Conservation (phyloP, 1,139 yeast genomes). For the Candida pseudoviswanathii region DNA sequence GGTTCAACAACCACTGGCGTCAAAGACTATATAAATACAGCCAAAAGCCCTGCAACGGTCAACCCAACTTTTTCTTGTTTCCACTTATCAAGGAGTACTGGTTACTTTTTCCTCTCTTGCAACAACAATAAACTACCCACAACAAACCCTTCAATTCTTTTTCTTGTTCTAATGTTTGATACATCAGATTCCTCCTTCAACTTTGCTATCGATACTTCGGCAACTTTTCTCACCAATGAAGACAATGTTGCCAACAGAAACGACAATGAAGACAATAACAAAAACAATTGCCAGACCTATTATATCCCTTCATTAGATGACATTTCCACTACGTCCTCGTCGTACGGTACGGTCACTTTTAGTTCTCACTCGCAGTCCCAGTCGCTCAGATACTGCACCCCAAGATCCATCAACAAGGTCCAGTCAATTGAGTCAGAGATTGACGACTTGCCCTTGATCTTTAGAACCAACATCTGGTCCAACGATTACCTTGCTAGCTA, state of each 20-base stretch:
- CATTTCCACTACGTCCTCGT: slow-evolving; percentile 5
- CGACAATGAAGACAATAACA: not conserved
- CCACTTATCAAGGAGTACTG: not conserved
- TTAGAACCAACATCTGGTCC: slow-evolving; percentile 28
- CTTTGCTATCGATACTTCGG: not conserved
- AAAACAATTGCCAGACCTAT: slow-evolving; percentile 2
- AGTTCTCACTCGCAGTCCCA: not conserved
- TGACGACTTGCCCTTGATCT: slow-evolving; percentile 16
- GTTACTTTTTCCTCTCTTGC: not conserved
- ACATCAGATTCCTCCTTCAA: slow-evolving; percentile 1
- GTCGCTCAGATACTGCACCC: slow-evolving; percentile 16
- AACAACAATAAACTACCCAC: too few species aligned
- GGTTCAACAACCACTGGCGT: not conserved
- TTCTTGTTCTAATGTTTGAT: not conserved
- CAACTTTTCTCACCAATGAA: not conserved
- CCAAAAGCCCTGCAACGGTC: not conserved
- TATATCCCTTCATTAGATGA: slow-evolving; percentile 14
- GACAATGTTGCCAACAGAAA: not conserved
- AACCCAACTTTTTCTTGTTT: not conserved
- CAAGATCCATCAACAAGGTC: slow-evolving; percentile 24
- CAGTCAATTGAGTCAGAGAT: slow-evolving; percentile 21
- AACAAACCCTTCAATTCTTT: not conserved
- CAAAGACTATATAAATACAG: not conserved
- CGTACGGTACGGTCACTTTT: slow-evolving; percentile 1
- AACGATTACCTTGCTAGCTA: slow-evolving; percentile 1